A percentile compares a stretch with the other conserved stretches of the same genome.
phyloP scores from a whole-genome alignment of 495 filamentous ascomycete species.

The Penicillium tannophilum region DNA sequence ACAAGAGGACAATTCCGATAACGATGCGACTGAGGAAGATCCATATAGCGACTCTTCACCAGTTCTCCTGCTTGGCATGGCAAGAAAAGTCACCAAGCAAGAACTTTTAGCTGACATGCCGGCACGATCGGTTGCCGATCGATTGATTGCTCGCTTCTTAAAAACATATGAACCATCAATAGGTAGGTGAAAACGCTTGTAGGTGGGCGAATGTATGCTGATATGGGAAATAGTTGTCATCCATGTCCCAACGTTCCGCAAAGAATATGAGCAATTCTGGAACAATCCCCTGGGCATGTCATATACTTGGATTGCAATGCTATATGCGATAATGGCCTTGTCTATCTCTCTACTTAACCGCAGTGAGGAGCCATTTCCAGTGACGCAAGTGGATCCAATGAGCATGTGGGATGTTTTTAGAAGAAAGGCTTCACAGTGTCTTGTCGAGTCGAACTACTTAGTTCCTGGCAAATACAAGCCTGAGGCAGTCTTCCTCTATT shows the following conservation, averaged over 20 bases:
- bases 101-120: conserved; percentile 48
- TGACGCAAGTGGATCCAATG: conserved; percentile 17
- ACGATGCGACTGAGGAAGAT: conserved; percentile 27
- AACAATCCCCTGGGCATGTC: conserved; percentile 30
- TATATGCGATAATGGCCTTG: conserved; percentile 40
- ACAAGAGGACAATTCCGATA: conserved; percentile 27
- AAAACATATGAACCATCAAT: conserved; percentile 45
- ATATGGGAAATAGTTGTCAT: conserved; percentile 30
- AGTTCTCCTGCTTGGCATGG: conserved; percentile 44
- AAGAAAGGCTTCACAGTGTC: conserved; percentile 34
- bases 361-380: conserved; percentile 31
- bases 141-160: conserved; percentile 49
- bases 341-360: conserved; percentile 33
- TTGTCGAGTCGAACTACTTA: conserved; percentile 39
- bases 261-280: conserved; percentile 46
- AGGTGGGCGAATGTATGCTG: background rate
- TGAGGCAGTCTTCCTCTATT: conserved; percentile 44
- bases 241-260: conserved; percentile 49
- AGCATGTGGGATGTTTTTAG: conserved; percentile 28
- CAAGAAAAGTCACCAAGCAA: conserved; percentile 30
- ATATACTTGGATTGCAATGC: conserved; percentile 39
- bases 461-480: conserved; percentile 35
- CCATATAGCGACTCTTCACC: conserved; percentile 31
- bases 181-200: conserved; percentile 23
- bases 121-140: conserved; percentile 41